Percentiles rank a stretch among this genome's conserved stretches.
These are phyloP conservation scores for Ogataea dorogensis DNA, from an alignment of 805 yeast species.

Conservation along the genomic window DNA sequence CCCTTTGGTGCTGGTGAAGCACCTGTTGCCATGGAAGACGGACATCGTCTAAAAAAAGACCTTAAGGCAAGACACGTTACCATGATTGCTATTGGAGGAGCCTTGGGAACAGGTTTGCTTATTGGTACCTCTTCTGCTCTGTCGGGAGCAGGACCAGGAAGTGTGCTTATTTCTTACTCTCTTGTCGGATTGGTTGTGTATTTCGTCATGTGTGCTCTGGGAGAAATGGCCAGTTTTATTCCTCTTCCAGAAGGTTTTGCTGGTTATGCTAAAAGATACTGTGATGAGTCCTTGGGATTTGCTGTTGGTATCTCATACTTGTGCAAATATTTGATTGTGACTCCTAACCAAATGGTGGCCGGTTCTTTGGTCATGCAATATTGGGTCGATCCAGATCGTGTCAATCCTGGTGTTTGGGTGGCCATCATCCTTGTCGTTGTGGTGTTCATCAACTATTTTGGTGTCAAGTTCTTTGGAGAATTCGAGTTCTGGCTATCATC, in stretches of 20 bases:
- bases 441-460: constrained; percentile 41
- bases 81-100: constrained; percentile 78
- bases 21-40: constrained; percentile 41
- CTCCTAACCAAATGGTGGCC: constrained; percentile 58
- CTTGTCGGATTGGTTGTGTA: constrained; percentile 71
- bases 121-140: constrained; percentile 76
- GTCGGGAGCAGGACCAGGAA: constrained; percentile 67
- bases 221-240: constrained; percentile 55
- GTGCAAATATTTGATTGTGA: constrained; percentile 49
- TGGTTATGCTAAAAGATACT: constrained; percentile 52
- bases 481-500: constrained; percentile 57
- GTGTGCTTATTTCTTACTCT: constrained; percentile 60
- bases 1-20: constrained; percentile 22
- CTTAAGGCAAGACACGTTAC: constrained; percentile 51
- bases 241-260: constrained; percentile 57
- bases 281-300: constrained; percentile 53
- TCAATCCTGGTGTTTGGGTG: constrained; percentile 56
- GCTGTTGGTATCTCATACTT: constrained; percentile 56
- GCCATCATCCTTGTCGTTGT: constrained; percentile 44
- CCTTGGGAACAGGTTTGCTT: constrained; percentile 76
- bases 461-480: constrained; percentile 51
- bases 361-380: constrained; percentile 53
- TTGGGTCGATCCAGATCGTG: constrained; percentile 46
- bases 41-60: constrained; percentile 45
- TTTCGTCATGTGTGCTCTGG: constrained; percentile 57